These are phyloP conservation scores for Arthroderma uncinatum DNA, from an alignment of 2,329 filamentous ascomycete species.

Conservation along the genomic window DNA sequence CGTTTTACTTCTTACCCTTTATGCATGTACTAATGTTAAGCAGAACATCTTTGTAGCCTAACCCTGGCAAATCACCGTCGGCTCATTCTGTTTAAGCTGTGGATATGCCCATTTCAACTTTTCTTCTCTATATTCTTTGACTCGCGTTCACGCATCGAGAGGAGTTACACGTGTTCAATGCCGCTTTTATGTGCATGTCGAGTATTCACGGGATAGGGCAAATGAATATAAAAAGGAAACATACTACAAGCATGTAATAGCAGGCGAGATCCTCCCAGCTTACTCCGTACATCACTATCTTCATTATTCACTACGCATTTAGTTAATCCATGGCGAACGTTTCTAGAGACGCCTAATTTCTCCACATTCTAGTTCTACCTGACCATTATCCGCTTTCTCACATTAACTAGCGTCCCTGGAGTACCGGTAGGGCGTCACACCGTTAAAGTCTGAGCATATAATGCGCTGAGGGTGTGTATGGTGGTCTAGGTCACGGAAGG, in stretches of 20 bases:
- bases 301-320: neutral
- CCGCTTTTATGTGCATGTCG: neutral
- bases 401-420: no score
- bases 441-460: no score
- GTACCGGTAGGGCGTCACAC: no score
- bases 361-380: neutral
- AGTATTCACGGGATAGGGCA: neutral
- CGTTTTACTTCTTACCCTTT: neutral
- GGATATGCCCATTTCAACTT: neutral
- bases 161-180: slow-evolving; percentile 2
- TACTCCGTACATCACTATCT: neutral
- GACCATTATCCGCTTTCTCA: no score
- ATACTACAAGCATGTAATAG: slow-evolving; percentile 1
- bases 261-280: neutral
- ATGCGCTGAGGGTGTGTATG: no score
- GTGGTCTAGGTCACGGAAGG: no score
- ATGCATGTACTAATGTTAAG: neutral
- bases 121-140: neutral
- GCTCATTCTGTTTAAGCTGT: neutral
- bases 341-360: neutral
- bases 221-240: neutral
- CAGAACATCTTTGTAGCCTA: neutral
- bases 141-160: slow-evolving; percentile 5
- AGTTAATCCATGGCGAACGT: neutral
- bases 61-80: neutral